A percentile compares a stretch with the other conserved stretches of the same genome.
phyloP scores from a whole-genome alignment of 805 yeast species.

The Metschnikowia dekortorum region DNA sequence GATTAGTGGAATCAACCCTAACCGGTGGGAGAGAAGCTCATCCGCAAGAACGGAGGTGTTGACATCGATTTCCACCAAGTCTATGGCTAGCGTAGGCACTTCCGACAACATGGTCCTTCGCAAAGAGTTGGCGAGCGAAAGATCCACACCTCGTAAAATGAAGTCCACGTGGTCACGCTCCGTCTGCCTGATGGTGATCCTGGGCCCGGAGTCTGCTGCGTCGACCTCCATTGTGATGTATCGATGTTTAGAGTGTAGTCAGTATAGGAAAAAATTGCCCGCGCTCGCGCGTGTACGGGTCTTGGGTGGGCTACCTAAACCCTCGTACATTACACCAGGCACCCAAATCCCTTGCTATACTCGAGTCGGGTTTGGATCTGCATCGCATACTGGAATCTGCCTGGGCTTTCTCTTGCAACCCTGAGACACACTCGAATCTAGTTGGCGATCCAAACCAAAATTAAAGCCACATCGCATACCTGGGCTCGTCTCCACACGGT shows the following conservation, averaged over 20 bases:
- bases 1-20: conserved; percentile 87
- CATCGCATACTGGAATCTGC: background rate
- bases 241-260: background rate
- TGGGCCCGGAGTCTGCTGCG: conserved; percentile 51
- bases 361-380: background rate
- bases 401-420: too few species aligned
- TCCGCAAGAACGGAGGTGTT: conserved; percentile 96
- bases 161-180: conserved; percentile 87
- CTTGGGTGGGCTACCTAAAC: background rate
- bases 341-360: background rate
- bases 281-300: conserved; percentile 4
- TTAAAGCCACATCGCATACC: too few species aligned
- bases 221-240: conserved; percentile 24
- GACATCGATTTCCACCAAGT: conserved; percentile 86
- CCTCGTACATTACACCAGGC: background rate
- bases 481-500: too few species aligned
- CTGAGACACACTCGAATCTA: too few species aligned
- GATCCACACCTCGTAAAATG: conserved; percentile 79
- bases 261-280: conserved; percentile 2
- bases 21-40: conserved; percentile 90
- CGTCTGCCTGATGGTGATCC: conserved; percentile 82
- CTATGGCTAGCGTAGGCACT: conserved; percentile 95
- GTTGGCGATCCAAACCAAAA: too few species aligned
- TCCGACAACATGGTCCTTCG: conserved; percentile 93
- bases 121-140: conserved; percentile 87